Evolutionary conservation across 2,329 filamentous ascomycete genomes (phyloP), one percentile per base, ranked within the genome.

Genomic region (Podosphaera aphanis): DNA sequence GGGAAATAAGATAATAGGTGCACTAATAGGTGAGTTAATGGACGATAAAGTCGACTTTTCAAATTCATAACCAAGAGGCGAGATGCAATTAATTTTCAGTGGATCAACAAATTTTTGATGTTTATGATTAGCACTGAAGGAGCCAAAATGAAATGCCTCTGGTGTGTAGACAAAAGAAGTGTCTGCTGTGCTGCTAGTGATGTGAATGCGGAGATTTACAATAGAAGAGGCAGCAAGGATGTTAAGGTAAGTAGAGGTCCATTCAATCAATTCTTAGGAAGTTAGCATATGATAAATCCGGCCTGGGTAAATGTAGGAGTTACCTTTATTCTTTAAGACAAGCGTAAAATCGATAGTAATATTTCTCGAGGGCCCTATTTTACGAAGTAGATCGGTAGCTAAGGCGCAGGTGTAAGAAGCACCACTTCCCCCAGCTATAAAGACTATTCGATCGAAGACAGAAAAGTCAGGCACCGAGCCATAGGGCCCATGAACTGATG

Each of bases 351-450:
- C 63, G 39, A 70, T 49, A n/a, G 25, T 48, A n/a, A 41, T 48
- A 57, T 21, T 58, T 43, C 16, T 50, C 57, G 47, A 63, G 62
- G 18, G 56, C 55, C 2, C 61, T 60, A 23, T 57, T 55, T 31
- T 62, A 55, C 61, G 60, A 2, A 68, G 57, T 47, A 68, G 60
- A 48, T 68, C 65, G 10, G 64, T 56, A 1, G 63, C 66, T 29
- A 70, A 57, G 11, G 66, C 66, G 49, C 70, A 68, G 0, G 66
- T 67, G 55, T 76, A 78, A 31, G 67, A 74, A 2, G 70, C 73
- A 2, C 74, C 74, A 45, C 70, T 71, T 2, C 74, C 74, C 13
- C 73, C 73, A 3, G 71, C 70, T 29, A 77, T 63, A 37, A 77
- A 59, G 16, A 77, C 59, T 10, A 74, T 62, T 49, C 68, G 69